Percentiles rank a stretch among this genome's conserved stretches.
These are phyloP conservation scores for Eudorina sp. DNA, from an alignment of 139 green algal genomes.

Conservation along the genomic window DNA sequence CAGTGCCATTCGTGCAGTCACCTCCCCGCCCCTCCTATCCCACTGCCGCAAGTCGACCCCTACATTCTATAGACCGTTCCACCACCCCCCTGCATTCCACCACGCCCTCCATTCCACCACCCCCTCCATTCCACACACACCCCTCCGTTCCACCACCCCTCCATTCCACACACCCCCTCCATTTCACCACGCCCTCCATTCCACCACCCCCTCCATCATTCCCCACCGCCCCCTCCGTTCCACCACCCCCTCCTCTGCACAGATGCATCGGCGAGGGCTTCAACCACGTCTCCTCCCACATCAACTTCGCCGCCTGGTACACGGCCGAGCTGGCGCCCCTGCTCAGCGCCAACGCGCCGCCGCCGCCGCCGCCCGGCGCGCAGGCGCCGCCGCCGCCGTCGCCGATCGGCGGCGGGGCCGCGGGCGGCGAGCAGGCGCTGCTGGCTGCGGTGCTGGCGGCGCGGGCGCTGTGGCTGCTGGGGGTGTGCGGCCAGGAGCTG, in stretches of 20 bases:
- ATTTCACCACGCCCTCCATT: too few relatives aligned
- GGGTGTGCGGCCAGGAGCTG: constrained; percentile 79
- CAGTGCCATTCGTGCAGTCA: too few relatives aligned
- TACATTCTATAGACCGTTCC: too few relatives aligned
- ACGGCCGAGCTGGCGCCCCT: constrained; percentile 69
- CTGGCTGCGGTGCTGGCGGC: constrained; percentile 63
- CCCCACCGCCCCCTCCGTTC: not conserved
- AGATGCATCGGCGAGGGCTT: constrained; percentile 83
- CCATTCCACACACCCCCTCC: too few relatives aligned
- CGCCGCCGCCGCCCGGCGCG: constrained; percentile 22
- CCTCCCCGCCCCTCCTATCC: too few relatives aligned
- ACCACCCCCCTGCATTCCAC: too few relatives aligned
- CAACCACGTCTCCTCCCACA: constrained; percentile 70
- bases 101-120: too few relatives aligned
- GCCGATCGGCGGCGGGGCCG: not conserved
- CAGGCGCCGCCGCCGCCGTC: constrained; percentile 39
- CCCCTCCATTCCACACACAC: too few relatives aligned
- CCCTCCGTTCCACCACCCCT: too few relatives aligned
- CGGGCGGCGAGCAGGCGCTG: constrained; percentile 26
- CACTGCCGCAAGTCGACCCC: too few relatives aligned
- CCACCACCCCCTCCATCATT: too few relatives aligned
- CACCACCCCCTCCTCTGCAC: not conserved
- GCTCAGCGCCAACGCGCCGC: constrained; percentile 54
- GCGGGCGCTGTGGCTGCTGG: constrained; percentile 84
- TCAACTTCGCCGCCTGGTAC: constrained; percentile 80